Conservation (phyloP, 768 basidiomycete genomes). For the Rhodotorula sphaerocarpa region DNA sequence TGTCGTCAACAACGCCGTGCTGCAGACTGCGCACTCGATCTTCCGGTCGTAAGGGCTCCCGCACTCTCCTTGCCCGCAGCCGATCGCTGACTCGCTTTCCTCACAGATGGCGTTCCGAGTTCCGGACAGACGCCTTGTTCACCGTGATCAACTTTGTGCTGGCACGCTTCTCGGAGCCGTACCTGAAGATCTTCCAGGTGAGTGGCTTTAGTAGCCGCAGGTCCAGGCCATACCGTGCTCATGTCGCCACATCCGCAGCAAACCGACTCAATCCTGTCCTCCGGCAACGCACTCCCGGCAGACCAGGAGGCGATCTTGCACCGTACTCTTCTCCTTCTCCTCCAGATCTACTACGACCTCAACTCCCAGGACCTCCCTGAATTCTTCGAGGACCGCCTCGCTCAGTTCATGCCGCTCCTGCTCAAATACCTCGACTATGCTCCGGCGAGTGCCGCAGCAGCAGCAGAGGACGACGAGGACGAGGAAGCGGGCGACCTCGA, state of each 20-base stretch:
- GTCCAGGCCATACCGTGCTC: neutral
- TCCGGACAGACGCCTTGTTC: conserved; percentile 77
- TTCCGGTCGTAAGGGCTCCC: conserved; percentile 51
- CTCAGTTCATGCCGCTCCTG: conserved; percentile 77
- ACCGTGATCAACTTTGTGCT: conserved; percentile 86
- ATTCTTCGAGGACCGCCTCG: conserved; percentile 78
- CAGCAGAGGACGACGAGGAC: conserved; percentile 54
- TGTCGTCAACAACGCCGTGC: conserved; percentile 75
- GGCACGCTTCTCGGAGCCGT: conserved; percentile 69
- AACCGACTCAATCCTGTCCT: conserved; percentile 46
- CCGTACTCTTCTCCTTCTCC: conserved; percentile 65
- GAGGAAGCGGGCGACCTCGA: conserved; percentile 75
- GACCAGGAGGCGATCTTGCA: conserved; percentile 51
- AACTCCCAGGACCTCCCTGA: conserved; percentile 92
- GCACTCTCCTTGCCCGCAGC: neutral
- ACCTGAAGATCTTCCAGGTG: conserved; percentile 68
- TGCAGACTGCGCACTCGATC: conserved; percentile 92
- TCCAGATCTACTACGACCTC: conserved; percentile 86
- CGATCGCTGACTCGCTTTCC: neutral
- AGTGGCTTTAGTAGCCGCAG: conserved; percentile 39
- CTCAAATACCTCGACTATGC: conserved; percentile 76
- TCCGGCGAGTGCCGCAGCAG: conserved; percentile 51
- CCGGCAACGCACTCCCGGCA: conserved; percentile 35
- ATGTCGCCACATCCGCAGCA: conserved; percentile 36
- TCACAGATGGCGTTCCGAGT: conserved; percentile 75